These are phyloP conservation scores for Pythium aristosporum DNA, from an alignment of 352 stramenopile genomes.

Conservation along the genomic window DNA sequence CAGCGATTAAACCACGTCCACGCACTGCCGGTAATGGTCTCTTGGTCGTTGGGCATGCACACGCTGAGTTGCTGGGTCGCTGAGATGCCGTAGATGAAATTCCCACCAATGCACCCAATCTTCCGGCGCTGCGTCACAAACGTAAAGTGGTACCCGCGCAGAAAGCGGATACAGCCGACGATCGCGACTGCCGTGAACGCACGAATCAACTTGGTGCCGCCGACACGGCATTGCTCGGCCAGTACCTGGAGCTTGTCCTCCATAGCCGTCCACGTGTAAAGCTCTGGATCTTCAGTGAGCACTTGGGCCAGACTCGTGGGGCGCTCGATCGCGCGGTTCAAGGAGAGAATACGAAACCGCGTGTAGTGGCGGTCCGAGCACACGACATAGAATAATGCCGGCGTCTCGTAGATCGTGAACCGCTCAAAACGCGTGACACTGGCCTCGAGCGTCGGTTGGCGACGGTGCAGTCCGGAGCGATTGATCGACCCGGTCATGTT, in stretches of 20 bases:
- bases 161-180: constrained; percentile 97
- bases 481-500: constrained; percentile 17
- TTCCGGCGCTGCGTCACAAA: constrained; percentile 97
- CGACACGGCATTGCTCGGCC: constrained; percentile 42
- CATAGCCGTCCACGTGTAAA: constrained; percentile 84
- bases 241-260: constrained; percentile 71
- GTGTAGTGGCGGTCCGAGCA: constrained; percentile 86
- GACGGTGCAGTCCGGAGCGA: constrained; percentile 47
- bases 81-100: constrained; percentile 98
- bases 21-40: constrained; percentile 25
- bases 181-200: constrained; percentile 94
- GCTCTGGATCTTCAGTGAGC: constrained; percentile 55
- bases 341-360: constrained; percentile 68
- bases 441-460: constrained; percentile 64
- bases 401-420: constrained; percentile 85
- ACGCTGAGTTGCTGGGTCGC: constrained; percentile 91
- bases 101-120: constrained; percentile 95
- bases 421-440: constrained; percentile 72
- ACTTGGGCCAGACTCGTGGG: constrained; percentile 56
- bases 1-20: constrained; percentile 80
- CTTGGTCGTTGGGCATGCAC: constrained; percentile 48
- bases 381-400: constrained; percentile 69
- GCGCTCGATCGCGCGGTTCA: constrained; percentile 67
- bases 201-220: constrained; percentile 47
- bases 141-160: constrained; percentile 98